Percentiles rank a stretch among this genome's conserved stretches.
phyloP scores from a whole-genome alignment of 169 alveolate species.

The Babesia ovis region DNA sequence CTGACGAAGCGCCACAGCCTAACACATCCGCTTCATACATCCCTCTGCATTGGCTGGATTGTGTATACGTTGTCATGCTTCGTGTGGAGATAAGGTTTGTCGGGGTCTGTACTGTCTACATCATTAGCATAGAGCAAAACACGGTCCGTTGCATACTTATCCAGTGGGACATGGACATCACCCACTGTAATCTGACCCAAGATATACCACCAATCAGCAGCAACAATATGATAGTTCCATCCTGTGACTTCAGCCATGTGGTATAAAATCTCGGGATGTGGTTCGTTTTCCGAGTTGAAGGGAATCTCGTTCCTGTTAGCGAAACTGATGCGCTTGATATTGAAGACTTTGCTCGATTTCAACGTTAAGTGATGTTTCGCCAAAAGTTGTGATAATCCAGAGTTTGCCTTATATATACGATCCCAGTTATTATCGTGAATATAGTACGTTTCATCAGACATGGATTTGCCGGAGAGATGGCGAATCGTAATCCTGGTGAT shows the following conservation, averaged over 20 bases:
- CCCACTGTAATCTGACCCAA: not conserved
- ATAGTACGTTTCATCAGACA: not conserved
- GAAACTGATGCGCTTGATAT: conserved; percentile 1
- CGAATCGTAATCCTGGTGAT: not conserved
- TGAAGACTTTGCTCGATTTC: not conserved
- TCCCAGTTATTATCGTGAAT: not conserved
- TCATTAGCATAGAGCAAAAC: not conserved
- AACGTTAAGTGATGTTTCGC: not conserved
- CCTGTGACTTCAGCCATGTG: conserved; percentile 6
- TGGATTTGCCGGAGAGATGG: not conserved
- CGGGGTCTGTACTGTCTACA: not conserved
- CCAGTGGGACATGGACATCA: not conserved
- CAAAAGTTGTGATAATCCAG: conserved; percentile 3
- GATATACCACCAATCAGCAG: conserved; percentile 12
- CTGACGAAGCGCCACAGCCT: too few species aligned
- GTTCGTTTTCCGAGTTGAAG: not conserved
- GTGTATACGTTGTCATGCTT: not conserved
- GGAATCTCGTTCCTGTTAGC: conserved; percentile 1
- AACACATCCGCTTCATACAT: too few species aligned
- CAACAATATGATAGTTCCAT: conserved; percentile 3
- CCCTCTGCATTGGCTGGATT: not conserved
- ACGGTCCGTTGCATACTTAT: conserved; percentile 12
- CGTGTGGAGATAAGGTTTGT: conserved; percentile 3
- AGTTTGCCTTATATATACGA: not conserved
- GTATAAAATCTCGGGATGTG: not conserved